Conservation (phyloP, 2,329 filamentous ascomycete genomes). For the Sclerotinia spermophila region DNA sequence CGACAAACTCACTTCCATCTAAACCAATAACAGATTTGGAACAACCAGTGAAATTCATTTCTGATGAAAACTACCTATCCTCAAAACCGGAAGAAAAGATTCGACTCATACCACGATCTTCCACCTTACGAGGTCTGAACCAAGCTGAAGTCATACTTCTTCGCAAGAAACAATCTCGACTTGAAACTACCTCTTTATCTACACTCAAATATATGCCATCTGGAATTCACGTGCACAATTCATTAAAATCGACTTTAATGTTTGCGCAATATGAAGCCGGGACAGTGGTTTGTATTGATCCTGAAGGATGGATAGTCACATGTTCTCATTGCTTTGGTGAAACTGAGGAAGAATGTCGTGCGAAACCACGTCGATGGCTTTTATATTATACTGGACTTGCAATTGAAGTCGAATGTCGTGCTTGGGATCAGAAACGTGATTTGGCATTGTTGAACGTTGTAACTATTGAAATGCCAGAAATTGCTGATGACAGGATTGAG, state of each 20-base stretch:
- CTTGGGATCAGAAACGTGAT: background rate
- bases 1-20: background rate
- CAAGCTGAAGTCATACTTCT: background rate
- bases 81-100: no score
- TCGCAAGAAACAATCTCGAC: background rate
- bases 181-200: background rate
- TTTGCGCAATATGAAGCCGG: background rate
- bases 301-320: background rate
- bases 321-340: background rate
- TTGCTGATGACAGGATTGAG: background rate
- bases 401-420: background rate
- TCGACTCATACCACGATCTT: background rate
- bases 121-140: background rate
- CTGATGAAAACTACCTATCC: rapidly evolving
- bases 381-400: background rate
- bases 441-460: background rate
- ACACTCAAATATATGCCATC: background rate
- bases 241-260: background rate
- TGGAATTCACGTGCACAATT: background rate
- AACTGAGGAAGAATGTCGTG: background rate
- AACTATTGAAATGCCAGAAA: background rate
- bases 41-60: background rate
- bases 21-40: background rate
- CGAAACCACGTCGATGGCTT: background rate
- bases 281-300: background rate